Evolutionary conservation across 768 basidiomycete species (phyloP).

Genomic region (Lactarius psammicola): DNA sequence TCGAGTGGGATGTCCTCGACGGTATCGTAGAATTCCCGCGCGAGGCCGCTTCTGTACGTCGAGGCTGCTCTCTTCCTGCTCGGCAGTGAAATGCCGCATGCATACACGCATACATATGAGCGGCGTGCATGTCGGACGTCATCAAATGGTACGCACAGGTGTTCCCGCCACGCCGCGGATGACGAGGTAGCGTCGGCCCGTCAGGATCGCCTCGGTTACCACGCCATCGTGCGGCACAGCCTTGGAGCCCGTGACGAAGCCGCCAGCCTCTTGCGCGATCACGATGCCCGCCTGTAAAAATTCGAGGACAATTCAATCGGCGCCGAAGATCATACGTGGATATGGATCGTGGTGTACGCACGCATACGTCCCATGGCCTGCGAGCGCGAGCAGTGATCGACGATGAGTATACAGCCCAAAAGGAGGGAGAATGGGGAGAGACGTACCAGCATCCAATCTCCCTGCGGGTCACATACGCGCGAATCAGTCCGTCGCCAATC

Average conservation of each 20-base stretch:
- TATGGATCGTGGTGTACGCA: constrained; percentile 34
- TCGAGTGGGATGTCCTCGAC: constrained; percentile 58
- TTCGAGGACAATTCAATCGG: neutral
- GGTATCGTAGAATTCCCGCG: constrained; percentile 82
- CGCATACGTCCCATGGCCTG: constrained; percentile 86
- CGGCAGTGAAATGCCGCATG: neutral
- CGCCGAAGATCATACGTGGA: neutral
- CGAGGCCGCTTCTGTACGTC: constrained; percentile 78
- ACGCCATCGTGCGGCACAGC: constrained; percentile 42
- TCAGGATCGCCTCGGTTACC: constrained; percentile 66
- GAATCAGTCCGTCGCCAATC: neutral
- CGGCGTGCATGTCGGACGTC: neutral
- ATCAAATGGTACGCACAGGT: constrained; percentile 38
- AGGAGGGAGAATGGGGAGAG: neutral
- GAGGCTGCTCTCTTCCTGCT: constrained; percentile 55
- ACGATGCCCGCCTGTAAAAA: constrained; percentile 72
- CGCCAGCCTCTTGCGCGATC: constrained; percentile 88
- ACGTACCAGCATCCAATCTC: constrained; percentile 75
- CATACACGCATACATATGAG: neutral
- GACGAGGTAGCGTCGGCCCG: constrained; percentile 78
- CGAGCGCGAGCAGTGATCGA: neutral
- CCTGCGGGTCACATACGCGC: constrained; percentile 40
- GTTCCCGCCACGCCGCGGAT: constrained; percentile 67
- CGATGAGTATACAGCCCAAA: neutral
- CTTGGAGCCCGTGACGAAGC: constrained; percentile 71